A percentile compares a stretch with the other conserved stretches of the same genome.
These are phyloP conservation scores for Aegilops longissima DNA, from an alignment of 176 grass and related monocot genomes.

Conservation along the genomic window DNA sequence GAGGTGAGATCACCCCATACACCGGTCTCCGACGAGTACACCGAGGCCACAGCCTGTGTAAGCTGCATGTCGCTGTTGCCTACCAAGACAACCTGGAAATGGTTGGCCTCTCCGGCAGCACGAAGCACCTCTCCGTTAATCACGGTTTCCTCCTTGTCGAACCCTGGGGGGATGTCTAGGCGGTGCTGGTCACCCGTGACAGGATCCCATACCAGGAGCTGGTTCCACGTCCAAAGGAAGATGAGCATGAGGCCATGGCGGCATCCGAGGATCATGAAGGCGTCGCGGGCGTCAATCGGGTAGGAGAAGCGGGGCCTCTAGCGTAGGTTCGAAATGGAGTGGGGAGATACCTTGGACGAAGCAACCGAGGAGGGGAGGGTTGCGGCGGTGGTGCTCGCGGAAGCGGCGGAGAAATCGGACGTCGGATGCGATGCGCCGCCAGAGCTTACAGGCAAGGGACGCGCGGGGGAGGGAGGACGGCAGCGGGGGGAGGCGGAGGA, in stretches of 20 bases:
- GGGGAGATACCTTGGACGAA: too few species aligned
- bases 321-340: too few species aligned
- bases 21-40: neutral
- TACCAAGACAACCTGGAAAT: neutral
- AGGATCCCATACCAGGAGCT: neutral
- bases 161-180: neutral
- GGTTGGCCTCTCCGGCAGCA: neutral
- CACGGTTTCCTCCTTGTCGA: neutral
- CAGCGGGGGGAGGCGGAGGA: too few species aligned
- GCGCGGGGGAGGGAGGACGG: too few species aligned
- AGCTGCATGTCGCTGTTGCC: neutral
- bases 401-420: too few species aligned
- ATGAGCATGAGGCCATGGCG: neutral
- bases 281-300: rapidly evolving
- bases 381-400: too few species aligned
- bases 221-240: rapidly evolving
- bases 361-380: too few species aligned
- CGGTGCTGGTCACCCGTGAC: neutral
- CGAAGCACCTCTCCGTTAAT: neutral
- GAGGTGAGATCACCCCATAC: neutral
- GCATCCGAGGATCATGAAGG: neutral
- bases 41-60: neutral
- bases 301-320: neutral
- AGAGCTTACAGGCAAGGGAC: too few species aligned
- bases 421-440: too few species aligned